A percentile compares a stretch with the other conserved stretches of the same genome.
Evolutionary conservation across 2,329 filamentous ascomycete genomes (phyloP).

Genomic region (Grosmannia clavigera): DNA sequence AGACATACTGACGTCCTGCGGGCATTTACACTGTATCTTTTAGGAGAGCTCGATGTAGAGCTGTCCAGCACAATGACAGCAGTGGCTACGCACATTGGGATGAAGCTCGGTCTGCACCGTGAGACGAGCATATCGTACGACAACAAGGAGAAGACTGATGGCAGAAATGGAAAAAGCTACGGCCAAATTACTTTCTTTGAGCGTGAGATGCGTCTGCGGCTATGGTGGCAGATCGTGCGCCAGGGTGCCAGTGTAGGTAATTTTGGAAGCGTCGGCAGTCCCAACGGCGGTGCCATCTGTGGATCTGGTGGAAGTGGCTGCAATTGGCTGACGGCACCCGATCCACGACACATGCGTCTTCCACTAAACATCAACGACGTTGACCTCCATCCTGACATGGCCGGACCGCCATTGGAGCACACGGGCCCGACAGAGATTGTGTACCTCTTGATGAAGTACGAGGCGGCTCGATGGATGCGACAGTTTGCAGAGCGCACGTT

Average conservation of each 20-base stretch:
- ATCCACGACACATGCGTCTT: constrained; percentile 30
- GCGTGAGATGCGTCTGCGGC: constrained; percentile 37
- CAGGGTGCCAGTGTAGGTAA: constrained; percentile 1
- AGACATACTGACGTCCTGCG: constrained; percentile 19
- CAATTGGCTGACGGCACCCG: constrained; percentile 24
- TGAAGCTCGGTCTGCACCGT: constrained; percentile 24
- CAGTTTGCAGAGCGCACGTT: constrained; percentile 7
- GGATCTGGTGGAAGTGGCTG: constrained; percentile 23
- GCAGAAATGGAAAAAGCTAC: background rate
- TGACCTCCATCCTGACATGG: constrained; percentile 37
- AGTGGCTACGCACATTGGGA: constrained; percentile 14
- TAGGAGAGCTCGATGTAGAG: constrained; percentile 18
- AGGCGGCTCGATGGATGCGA: constrained; percentile 17
- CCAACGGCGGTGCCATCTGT: background rate
- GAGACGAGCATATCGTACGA: constrained; percentile 16
- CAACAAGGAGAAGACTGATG: background rate
- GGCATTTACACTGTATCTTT: constrained; percentile 18
- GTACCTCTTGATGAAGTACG: constrained; percentile 20
- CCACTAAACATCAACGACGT: constrained; percentile 45
- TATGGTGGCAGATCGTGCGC: constrained; percentile 38
- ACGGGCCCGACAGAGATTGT: constrained; percentile 46
- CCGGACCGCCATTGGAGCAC: constrained; percentile 32
- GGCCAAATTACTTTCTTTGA: constrained; percentile 33
- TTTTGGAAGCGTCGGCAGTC: background rate
- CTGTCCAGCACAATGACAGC: constrained; percentile 15